phyloP scores from a whole-genome alignment of 352 stramenopile species.

The Lagenidium giganteum region DNA sequence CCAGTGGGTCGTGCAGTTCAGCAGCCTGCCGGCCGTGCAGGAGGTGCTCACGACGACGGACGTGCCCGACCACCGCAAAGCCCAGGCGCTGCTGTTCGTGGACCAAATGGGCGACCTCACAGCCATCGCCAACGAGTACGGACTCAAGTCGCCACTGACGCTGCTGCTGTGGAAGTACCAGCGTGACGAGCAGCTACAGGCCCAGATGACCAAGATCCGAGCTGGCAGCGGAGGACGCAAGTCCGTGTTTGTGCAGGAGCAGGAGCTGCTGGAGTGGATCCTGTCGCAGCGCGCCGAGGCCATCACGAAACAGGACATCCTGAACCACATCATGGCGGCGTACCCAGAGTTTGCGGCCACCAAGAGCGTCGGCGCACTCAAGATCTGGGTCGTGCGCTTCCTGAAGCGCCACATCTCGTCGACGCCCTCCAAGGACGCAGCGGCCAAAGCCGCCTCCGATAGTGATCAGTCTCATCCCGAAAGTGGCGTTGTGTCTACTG shows the following conservation, averaged over 20 bases:
- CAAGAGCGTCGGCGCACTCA: slow-evolving; percentile 47
- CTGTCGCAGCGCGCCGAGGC: slow-evolving; percentile 28
- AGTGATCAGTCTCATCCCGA: neutral
- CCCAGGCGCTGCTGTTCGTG: slow-evolving; percentile 17
- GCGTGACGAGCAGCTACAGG: too few species aligned
- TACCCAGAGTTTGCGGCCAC: slow-evolving; percentile 57
- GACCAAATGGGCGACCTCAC: slow-evolving; percentile 21
- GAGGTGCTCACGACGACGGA: slow-evolving; percentile 5
- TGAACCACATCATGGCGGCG: slow-evolving; percentile 39
- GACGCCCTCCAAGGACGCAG: neutral
- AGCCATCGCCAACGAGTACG: slow-evolving; percentile 32
- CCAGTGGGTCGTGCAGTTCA: slow-evolving; percentile 48
- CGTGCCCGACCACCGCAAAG: slow-evolving; percentile 2
- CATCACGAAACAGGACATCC: slow-evolving; percentile 59
- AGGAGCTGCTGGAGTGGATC: slow-evolving; percentile 54
- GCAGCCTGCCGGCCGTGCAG: slow-evolving; percentile 11
- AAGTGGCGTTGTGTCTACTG: too few species aligned
- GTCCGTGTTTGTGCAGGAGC: slow-evolving; percentile 20
- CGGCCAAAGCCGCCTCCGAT: neutral
- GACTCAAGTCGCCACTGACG: slow-evolving; percentile 51
- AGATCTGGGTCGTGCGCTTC: slow-evolving; percentile 59
- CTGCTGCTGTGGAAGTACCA: slow-evolving; percentile 61
- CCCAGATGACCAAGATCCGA: too few species aligned
- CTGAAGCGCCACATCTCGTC: slow-evolving; percentile 53
- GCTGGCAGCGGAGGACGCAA: slow-evolving; percentile 6